These are phyloP conservation scores for Cercospora brassicicola DNA, from an alignment of 2,329 filamentous ascomycete species.

Conservation along the genomic window DNA sequence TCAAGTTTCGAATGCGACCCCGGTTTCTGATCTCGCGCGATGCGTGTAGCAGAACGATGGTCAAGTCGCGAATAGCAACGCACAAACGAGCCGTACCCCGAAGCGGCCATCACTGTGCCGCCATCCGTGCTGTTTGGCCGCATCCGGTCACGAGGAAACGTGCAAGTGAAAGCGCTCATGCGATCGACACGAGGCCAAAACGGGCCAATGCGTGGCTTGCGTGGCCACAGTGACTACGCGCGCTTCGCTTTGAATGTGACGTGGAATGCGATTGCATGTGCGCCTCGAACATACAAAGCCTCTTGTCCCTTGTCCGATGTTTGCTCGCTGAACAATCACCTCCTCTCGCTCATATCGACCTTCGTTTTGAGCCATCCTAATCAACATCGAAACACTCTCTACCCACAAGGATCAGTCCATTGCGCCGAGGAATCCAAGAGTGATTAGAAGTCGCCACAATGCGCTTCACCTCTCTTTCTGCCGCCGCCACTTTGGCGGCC, in stretches of 20 bases:
- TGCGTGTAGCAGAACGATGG: not conserved
- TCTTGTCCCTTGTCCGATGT: not conserved
- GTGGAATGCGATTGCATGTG: constrained; percentile 4
- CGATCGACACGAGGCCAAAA: constrained; percentile 5
- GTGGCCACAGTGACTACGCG: constrained; percentile 1
- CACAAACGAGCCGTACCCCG: not conserved
- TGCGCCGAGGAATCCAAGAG: not conserved
- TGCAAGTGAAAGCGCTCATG: constrained; percentile 1
- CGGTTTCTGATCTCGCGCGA: not conserved
- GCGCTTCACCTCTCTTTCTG: constrained; percentile 35
- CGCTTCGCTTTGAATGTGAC: constrained; percentile 4
- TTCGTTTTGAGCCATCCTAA: not conserved
- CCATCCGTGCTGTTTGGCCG: not conserved
- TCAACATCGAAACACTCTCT: not conserved
- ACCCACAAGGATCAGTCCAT: not conserved
- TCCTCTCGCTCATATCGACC: not conserved
- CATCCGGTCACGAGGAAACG: not conserved
- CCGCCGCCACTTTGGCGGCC: constrained; percentile 41
- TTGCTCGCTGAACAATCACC: not conserved
- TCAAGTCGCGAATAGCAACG: not conserved
- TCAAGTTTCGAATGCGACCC: not conserved
- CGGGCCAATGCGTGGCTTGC: constrained; percentile 3
- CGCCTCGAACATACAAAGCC: constrained; percentile 1
- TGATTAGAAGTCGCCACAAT: constrained; percentile 27
- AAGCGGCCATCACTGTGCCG: not conserved